Evolutionary conservation across 257 asterid genomes (phyloP), one percentile per base, ranked within the genome.

Genomic region (Nicotiana attenuata): DNA sequence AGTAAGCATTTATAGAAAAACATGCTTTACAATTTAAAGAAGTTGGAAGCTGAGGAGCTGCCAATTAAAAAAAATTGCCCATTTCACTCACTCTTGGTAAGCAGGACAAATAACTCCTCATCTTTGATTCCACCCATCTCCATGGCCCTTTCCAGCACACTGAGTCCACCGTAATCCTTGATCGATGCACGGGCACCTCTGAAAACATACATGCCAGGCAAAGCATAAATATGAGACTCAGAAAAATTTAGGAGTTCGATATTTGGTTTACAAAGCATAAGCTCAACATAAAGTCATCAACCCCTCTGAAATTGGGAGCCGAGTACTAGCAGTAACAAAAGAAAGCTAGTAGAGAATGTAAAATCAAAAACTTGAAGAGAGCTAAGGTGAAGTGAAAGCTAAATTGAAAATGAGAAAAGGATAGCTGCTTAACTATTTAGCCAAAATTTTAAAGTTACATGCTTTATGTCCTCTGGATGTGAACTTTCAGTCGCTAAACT

Each of bases 41-140:
- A 13, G 78, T 5, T 65, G 60, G 53, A 65, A 71, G 22, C 22
- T 22, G n/a, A 14, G 50, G 79, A 24, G 41, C 33, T 73, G 24
- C 63, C 63, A 26, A n/a, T 26, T 50, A 76, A 65, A 71, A 71
- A 28, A 19, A 73, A 33, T 9, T 41, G 63, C 75, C 61, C 9
- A 56, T 64, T 82, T 93, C 89, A 95, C 57, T 90, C 93, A 59
- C 96, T 94, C 89, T 88, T 97, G 4, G 97, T 77, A 47, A 96
- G 97, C 92, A 96, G 85, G 85, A 96, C 84, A 80, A 96, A 96
- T 79, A 96, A 96, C 89, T 89, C 91, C 80, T 94, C 99, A 82
- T 96, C 99, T 67, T 97, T 92, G 84, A 94, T 91, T 86, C 98
- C 98, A 80, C 99, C 99, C 93, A 90, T 89, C 86, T 93, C 99